Evolutionary conservation across 306 rosid species (phyloP), one percentile per base, ranked within the genome.

Genomic region (Malus sieversii): DNA sequence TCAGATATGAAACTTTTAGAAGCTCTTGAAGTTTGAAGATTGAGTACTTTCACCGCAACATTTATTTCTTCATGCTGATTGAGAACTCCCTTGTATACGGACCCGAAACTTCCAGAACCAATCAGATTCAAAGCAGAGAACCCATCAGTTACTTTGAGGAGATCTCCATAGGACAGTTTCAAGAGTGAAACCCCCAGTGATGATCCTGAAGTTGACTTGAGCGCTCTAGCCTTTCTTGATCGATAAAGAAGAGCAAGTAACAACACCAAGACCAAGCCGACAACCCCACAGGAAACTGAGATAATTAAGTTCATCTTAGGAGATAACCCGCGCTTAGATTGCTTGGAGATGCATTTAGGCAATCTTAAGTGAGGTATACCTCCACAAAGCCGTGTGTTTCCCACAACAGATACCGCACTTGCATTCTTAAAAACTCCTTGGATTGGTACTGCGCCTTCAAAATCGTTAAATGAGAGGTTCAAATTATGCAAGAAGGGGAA

Each of bases 1-100:
- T 33, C 38, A 33, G 8, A 5, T 6, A 33, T 33, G 55, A 78
- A 78, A 40, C 77, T 64, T 42, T 13, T 66, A 35, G 70, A 32
- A 18, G 78, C 82, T 40, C 62, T 40, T 57, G 53, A 40, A 12
- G 30, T 53, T 7, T 80, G 69, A 70, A 77, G 63, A 44, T 80
- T 75, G 23, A 84, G 65, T 18, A 80, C 82, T 65, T 80, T 84
- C 51, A 84, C 57, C 1, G 85, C 82, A 40, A 84, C 76, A 38
- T 6, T 23, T 42, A 1, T 48, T 53, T 20, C 72, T 18, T 52
- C 52, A 15, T 29, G 60, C 35, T 32, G 4, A 40, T 40, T 40
- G 45, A 40, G 45, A 9, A 40, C 3, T 40, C 11, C 45, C 45
- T 40, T 40, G 45, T 40, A 40, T 3, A 40, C 11, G 11, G 45